Evolutionary conservation across 805 yeast species (phyloP), one percentile per base, ranked within the genome.

Genomic region (Nakazawaea ishiwadae): DNA sequence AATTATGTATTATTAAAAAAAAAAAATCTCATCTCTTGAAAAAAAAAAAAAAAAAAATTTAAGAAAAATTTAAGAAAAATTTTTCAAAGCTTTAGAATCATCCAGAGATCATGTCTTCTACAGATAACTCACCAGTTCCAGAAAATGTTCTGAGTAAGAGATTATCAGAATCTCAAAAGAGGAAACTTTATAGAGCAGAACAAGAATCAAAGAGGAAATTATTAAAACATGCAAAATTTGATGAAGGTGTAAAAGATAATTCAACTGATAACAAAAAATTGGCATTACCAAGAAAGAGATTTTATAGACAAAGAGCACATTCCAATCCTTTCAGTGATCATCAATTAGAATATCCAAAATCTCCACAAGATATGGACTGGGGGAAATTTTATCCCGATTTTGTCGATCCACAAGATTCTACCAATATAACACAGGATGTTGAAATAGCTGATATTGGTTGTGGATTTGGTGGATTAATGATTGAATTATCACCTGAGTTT

Each of bases 281-380:
- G n/a, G n/a, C 81, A 44, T 66, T 89, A 38, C 97, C 96, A 38
- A 75, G 80, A 55, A 84, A 93, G 60, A 75, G 93, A 52, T 93
- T 75, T 58, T 93, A 93, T 61, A 77, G 99, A 59, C 99, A 93
- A 64, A 70, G 99, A 63, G 99, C 99, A 1, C 99, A 93, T 58
- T 89, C 97, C 2, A 93, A 93, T 57, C 98, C 98, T 17, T 93
- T 93, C 55, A 85, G 96, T 15, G 99, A 93, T 63, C 99, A 93
- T 61, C 77, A 82, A 52, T 69, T 93, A 34, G 96, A 87, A 46
- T 93, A 93, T 53, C 98, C 99, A 16, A 59, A 63, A 31, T 70
- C 77, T 16, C 99, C 99, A 4, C 76, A 70, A 29, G 73, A 69
- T 19, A 91, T 93, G 98, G 80, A 89, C 58, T 93, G 99, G 99